Evolutionary conservation across 345 rosid genomes (phyloP).

Genomic region (Pugionium cornutum): DNA sequence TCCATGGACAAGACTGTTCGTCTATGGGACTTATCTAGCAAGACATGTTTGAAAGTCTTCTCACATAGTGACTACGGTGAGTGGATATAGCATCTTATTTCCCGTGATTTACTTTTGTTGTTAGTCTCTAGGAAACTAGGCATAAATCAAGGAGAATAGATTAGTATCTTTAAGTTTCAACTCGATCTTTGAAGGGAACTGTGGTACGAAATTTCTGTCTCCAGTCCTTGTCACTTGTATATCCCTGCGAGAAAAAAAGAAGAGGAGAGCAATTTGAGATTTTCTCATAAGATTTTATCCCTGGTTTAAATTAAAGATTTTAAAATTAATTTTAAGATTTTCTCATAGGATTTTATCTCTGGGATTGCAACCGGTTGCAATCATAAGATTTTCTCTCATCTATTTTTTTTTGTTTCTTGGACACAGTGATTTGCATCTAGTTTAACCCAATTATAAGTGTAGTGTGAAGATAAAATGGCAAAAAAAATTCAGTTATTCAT

Average conservation of each 20-base stretch:
- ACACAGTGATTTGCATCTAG: slow-evolving; percentile 95
- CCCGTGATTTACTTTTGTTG: background rate
- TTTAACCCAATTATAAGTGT: slow-evolving; percentile 63
- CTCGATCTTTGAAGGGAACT: background rate
- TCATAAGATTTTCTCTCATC: slow-evolving; percentile 15
- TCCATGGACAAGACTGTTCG: slow-evolving; percentile 99
- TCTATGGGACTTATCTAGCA: slow-evolving; percentile 82
- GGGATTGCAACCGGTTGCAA: background rate
- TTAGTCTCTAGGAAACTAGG: slow-evolving; percentile 20
- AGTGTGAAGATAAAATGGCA: no score
- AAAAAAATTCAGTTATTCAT: no score
- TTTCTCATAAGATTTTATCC: no score
- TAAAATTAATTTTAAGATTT: no score
- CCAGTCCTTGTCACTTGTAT: background rate
- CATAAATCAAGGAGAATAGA: background rate
- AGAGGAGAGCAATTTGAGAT: background rate
- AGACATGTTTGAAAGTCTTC: slow-evolving; percentile 83
- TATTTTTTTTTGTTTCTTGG: background rate
- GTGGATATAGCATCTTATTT: slow-evolving; percentile 17
- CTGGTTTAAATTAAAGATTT: no score
- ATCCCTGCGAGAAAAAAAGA: background rate
- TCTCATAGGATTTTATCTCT: no score
- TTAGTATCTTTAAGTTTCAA: background rate
- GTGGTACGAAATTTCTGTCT: background rate
- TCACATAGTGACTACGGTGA: slow-evolving; percentile 93